Conservation (phyloP, 257 asterid genomes). For the Fraxinus americana region DNA sequence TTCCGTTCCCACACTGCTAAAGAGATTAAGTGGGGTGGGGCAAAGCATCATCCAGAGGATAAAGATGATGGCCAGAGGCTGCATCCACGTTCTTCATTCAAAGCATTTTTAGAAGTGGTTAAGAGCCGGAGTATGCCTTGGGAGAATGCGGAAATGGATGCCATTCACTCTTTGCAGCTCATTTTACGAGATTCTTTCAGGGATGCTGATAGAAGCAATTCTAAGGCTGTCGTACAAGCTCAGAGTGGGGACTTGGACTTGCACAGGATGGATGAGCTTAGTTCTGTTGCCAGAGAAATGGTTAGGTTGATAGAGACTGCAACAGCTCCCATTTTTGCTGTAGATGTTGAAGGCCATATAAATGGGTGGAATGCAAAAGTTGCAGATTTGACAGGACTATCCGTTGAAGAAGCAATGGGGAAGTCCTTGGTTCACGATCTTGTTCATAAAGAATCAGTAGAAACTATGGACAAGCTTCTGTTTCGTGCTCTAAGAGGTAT, state of each 20-base stretch:
- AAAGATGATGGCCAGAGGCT: conserved; percentile 80
- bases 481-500: conserved; percentile 67
- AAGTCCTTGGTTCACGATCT: conserved; percentile 57
- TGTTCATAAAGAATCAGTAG: conserved; percentile 51
- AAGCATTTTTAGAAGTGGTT: conserved; percentile 86
- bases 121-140: conserved; percentile 90
- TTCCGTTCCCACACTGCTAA: conserved; percentile 82
- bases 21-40: conserved; percentile 93
- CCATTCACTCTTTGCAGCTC: conserved; percentile 84
- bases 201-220: conserved; percentile 50
- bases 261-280: conserved; percentile 58
- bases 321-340: conserved; percentile 75
- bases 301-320: conserved; percentile 70
- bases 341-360: conserved; percentile 50
- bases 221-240: conserved; percentile 54
- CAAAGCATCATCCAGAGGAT: conserved; percentile 82
- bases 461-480: conserved; percentile 46
- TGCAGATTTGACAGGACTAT: conserved; percentile 55
- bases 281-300: conserved; percentile 72
- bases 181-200: conserved; percentile 74
- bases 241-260: conserved; percentile 46
- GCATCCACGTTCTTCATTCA: conserved; percentile 94
- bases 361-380: conserved; percentile 73
- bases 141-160: conserved; percentile 94
- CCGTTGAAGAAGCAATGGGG: conserved; percentile 60